A percentile compares a stretch with the other conserved stretches of the same genome.
These are phyloP conservation scores for Wickerhamiella vanderwaltii DNA, from an alignment of 805 yeast genomes.

Conservation along the genomic window DNA sequence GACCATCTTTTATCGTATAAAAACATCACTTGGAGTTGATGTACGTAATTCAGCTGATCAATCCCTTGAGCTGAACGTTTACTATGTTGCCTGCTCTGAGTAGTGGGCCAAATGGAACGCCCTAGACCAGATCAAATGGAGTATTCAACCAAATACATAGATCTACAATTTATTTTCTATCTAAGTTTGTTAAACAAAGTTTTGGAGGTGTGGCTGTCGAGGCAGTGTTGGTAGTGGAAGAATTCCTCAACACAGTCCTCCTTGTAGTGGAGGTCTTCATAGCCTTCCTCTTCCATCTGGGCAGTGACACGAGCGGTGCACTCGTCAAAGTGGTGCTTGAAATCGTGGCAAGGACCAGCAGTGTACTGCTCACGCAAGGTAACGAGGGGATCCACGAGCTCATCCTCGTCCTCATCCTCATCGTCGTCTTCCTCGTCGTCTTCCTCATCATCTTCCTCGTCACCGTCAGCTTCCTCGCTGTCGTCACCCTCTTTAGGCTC, in stretches of 20 bases:
- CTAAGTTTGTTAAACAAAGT: conserved; percentile 76
- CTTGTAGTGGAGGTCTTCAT: conserved; percentile 67
- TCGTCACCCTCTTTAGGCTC: conserved; percentile 29
- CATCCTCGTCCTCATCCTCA: conserved; percentile 60
- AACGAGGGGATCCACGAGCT: conserved; percentile 53
- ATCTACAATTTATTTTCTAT: no score
- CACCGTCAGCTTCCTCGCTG: conserved; percentile 25
- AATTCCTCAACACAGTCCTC: conserved; percentile 98
- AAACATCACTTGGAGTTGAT: no score
- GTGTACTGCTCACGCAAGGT: conserved; percentile 37
- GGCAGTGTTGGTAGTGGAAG: conserved; percentile 90
- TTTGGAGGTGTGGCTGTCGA: conserved; percentile 87
- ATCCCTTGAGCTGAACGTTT: no score
- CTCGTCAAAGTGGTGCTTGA: conserved; percentile 82
- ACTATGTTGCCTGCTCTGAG: no score
- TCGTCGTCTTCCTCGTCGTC: conserved; percentile 47
- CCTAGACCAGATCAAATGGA: no score
- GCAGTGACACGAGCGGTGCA: conserved; percentile 91
- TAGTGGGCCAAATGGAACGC: no score
- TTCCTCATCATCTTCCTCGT: conserved; percentile 33
- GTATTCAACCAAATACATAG: no score
- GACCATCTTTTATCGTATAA: no score
- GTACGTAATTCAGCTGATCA: no score
- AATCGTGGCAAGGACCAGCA: conserved; percentile 54
- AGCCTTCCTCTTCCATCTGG: conserved; percentile 69